Conservation (phyloP, 805 yeast genomes). For the Ogataea ganodermae region DNA sequence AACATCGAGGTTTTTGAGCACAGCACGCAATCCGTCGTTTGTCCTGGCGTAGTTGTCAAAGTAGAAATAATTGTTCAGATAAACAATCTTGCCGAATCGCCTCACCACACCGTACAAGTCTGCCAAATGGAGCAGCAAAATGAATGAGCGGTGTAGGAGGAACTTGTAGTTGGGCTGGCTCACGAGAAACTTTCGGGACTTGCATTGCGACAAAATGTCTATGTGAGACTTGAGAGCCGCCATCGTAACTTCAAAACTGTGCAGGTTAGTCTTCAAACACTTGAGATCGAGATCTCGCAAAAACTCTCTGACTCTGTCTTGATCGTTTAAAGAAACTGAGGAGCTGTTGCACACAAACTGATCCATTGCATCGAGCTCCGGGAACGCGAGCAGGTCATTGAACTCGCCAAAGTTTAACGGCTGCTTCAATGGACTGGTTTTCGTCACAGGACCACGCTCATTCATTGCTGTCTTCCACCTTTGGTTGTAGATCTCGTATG, state of each 20-base stretch:
- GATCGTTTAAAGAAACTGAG: constrained; percentile 13
- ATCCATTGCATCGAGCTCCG: constrained; percentile 21
- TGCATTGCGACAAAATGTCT: constrained; percentile 26
- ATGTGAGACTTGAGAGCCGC: constrained; percentile 29
- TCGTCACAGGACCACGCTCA: constrained; percentile 20
- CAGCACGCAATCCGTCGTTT: constrained; percentile 28
- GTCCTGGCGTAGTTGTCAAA: constrained; percentile 39
- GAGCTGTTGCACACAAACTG: constrained; percentile 7
- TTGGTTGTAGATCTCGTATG: constrained; percentile 30
- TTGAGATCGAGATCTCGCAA: constrained; percentile 28
- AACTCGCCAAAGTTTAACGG: constrained; percentile 20
- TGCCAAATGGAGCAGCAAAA: constrained; percentile 46
- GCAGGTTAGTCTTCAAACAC: constrained; percentile 27
- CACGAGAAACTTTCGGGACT: constrained; percentile 22
- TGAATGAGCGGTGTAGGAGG: constrained; percentile 43
- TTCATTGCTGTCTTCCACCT: constrained; percentile 28
- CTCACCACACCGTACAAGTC: constrained; percentile 51
- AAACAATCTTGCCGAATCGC: constrained; percentile 48
- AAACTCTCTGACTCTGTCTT: constrained; percentile 24
- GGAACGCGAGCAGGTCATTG: constrained; percentile 20
- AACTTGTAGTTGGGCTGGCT: constrained; percentile 30
- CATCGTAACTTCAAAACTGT: constrained; percentile 34
- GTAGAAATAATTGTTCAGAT: constrained; percentile 46
- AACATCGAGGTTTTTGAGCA: constrained; percentile 26
- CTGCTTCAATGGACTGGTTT: constrained; percentile 13